Percentiles rank a stretch among this genome's conserved stretches.
phyloP scores from a whole-genome alignment of 768 basidiomycete genomes.

The Psilocybe sp. region DNA sequence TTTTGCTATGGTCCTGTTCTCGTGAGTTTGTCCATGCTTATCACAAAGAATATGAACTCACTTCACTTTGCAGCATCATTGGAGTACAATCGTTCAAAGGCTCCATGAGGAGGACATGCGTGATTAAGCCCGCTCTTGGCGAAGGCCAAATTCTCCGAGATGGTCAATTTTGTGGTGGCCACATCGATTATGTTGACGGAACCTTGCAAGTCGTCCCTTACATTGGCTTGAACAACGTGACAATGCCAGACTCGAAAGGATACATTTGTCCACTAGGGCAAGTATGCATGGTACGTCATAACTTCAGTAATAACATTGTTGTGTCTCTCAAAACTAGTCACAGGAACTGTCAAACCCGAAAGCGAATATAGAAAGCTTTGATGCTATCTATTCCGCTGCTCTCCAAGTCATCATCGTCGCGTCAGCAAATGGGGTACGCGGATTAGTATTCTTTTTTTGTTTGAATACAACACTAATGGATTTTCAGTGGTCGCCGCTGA shows the following conservation, averaged over 20 bases:
- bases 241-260: slow-evolving; percentile 54
- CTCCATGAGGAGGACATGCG: slow-evolving; percentile 67
- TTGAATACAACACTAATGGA: background rate
- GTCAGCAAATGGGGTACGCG: slow-evolving; percentile 71
- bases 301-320: background rate
- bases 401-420: slow-evolving; percentile 86
- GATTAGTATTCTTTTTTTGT: background rate
- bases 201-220: slow-evolving; percentile 45
- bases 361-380: slow-evolving; percentile 72
- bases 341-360: slow-evolving; percentile 72
- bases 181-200: slow-evolving; percentile 61
- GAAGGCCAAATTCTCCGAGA: slow-evolving; percentile 44
- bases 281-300: slow-evolving; percentile 62
- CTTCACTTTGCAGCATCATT: slow-evolving; percentile 57
- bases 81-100: slow-evolving; percentile 95
- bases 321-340: background rate
- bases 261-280: slow-evolving; percentile 89
- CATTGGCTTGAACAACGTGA: slow-evolving; percentile 26
- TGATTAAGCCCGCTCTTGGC: slow-evolving; percentile 52
- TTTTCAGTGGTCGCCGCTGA: slow-evolving; percentile 68
- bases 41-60: background rate
- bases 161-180: slow-evolving; percentile 75
- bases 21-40: slow-evolving; percentile 44
- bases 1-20: slow-evolving; percentile 87
- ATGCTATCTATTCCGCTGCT: slow-evolving; percentile 78